Evolutionary conservation across 106 monocot genomes (phyloP), one percentile per base, ranked within the genome.

Genomic region (Dendrobium officinale): DNA sequence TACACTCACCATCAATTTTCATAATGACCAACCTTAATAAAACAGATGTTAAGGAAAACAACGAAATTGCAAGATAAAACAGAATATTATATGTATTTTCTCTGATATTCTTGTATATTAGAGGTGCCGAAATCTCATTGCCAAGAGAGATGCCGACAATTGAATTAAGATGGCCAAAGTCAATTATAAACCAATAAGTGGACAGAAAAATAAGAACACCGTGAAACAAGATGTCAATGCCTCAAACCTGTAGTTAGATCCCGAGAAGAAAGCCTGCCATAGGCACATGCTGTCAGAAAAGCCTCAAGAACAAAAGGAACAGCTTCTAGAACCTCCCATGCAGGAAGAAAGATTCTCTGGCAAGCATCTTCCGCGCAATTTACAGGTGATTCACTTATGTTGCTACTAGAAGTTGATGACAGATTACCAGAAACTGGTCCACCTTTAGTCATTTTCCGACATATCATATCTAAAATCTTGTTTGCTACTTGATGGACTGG

Each of bases 271-370:
- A 96, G 82, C 82, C 77, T 89, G 59, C 91, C 96, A 90, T 90
- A 85, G 16, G 91, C 89, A 79, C 96, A 96, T 58, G 96, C 93
- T 77, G 86, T 85, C 67, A 96, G 73, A 84, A 93, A 19, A 80
- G 93, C 89, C 80, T 96, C 93, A 79, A 96, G 90, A 82, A 96
- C 93, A 88, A 91, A 91, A 19, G 96, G 96, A 85, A 93, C 47
- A 67, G 96, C 88, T 88, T 88, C 91, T 66, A 96, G 79, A 78
- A 96, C 43, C 78, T 96, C 93, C 96, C 96, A 96, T 78, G 93
- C 96, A 82, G 96, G 86, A 84, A 91, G 64, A 15, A 33, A 70
- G 5, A 86, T 90, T 42, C 80, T 85, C 72, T 84, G 85, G 43
- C 51, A 75, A 86, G 80, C 61, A 84, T 89, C 91, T 68, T 93